phyloP scores from a whole-genome alignment of 2,329 filamentous ascomycete genomes.

The Ophiostoma ulmi region DNA sequence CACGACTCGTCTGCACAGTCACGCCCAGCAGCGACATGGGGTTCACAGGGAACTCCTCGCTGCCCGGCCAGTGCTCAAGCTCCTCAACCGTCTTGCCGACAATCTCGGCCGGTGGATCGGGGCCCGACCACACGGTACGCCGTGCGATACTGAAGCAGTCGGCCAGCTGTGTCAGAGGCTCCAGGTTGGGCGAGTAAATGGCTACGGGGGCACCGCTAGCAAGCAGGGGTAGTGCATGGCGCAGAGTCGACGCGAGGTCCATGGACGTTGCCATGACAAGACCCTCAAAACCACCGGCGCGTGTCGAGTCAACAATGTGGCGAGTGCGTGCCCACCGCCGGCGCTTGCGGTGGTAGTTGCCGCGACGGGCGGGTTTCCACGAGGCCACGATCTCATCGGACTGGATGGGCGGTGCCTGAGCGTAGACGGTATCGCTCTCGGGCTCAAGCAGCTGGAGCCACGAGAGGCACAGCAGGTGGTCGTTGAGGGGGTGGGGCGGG shows the following conservation, averaged over 20 bases:
- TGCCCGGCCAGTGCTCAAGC: constrained; percentile 54
- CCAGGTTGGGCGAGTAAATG: constrained; percentile 75
- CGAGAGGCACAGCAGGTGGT: constrained; percentile 74
- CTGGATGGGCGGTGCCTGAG: constrained; percentile 56
- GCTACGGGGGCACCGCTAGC: constrained; percentile 78
- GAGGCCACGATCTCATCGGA: constrained; percentile 56
- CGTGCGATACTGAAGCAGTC: constrained; percentile 81
- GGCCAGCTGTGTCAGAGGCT: constrained; percentile 69
- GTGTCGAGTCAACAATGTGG: constrained; percentile 67
- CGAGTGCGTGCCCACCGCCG: constrained; percentile 71
- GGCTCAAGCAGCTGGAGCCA: constrained; percentile 90
- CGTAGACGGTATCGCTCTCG: constrained; percentile 66
- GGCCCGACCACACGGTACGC: constrained; percentile 63
- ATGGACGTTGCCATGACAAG: constrained; percentile 77
- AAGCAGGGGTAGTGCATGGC: constrained; percentile 71
- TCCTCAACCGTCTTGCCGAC: constrained; percentile 44
- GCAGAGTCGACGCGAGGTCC: constrained; percentile 71
- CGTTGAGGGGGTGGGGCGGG: constrained; percentile 71
- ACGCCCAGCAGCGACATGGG: constrained; percentile 77
- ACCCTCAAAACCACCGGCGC: constrained; percentile 73
- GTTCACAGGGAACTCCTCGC: constrained; percentile 77
- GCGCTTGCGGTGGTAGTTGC: constrained; percentile 83
- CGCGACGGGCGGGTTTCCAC: constrained; percentile 77
- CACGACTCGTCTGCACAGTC: constrained; percentile 72
- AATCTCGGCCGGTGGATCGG: constrained; percentile 45